These are phyloP conservation scores for Penicillium sp. DNA, from an alignment of 2,329 filamentous ascomycete genomes.

Conservation along the genomic window DNA sequence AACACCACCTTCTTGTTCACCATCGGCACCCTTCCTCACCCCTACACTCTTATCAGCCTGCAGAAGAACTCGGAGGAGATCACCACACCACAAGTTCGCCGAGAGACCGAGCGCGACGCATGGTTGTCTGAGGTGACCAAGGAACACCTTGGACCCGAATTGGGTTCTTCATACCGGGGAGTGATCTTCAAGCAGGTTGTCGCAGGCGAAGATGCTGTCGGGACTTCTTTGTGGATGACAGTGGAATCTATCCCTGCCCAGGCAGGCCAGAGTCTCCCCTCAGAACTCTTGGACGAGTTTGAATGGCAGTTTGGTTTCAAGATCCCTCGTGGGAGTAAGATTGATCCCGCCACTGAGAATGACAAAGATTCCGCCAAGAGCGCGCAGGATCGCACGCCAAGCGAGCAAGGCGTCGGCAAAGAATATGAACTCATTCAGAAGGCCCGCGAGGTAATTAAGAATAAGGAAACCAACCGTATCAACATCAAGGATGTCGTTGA, in stretches of 20 bases:
- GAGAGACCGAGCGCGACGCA: constrained; percentile 68
- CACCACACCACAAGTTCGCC: constrained; percentile 65
- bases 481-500: constrained; percentile 48
- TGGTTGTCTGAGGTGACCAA: constrained; percentile 75
- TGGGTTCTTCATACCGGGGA: constrained; percentile 65
- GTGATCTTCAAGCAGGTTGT: constrained; percentile 78
- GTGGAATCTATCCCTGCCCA: constrained; percentile 59
- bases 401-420: constrained; percentile 37
- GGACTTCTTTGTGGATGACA: constrained; percentile 76
- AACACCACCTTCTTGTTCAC: constrained; percentile 75
- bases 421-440: constrained; percentile 53
- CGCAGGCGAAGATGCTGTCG: constrained; percentile 63
- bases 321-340: constrained; percentile 58
- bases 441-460: constrained; percentile 48
- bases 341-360: constrained; percentile 39
- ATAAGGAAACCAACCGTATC: constrained; percentile 38
- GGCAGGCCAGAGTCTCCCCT: constrained; percentile 55
- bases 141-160: constrained; percentile 63
- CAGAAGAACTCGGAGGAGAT: constrained; percentile 59
- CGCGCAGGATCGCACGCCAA: constrained; percentile 39
- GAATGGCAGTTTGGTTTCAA: constrained; percentile 89
- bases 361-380: constrained; percentile 32
- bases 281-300: constrained; percentile 58
- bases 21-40: constrained; percentile 86
- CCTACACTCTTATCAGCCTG: constrained; percentile 76